phyloP scores from a whole-genome alignment of 1,284 basidiomycete genomes.

The Apiotrichum gracile region DNA sequence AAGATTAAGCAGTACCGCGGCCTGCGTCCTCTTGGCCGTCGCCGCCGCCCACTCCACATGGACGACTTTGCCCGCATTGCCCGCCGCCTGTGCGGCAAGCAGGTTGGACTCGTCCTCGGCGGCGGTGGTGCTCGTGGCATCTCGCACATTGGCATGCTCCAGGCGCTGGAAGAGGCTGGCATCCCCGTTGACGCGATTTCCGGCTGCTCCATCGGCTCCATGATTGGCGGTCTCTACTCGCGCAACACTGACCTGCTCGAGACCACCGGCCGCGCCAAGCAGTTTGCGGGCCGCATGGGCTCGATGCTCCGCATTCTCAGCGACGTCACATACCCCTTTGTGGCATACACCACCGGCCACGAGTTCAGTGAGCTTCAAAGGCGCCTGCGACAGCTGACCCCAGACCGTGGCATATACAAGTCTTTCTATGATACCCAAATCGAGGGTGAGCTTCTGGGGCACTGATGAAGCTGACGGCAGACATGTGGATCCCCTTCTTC shows the following conservation, averaged over 20 bases:
- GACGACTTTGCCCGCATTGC: constrained; percentile 93
- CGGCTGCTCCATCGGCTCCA: constrained; percentile 81
- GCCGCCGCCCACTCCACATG: constrained; percentile 69
- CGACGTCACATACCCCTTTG: constrained; percentile 93
- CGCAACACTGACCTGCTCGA: constrained; percentile 86
- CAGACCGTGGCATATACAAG: constrained; percentile 46
- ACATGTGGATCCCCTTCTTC: constrained; percentile 99
- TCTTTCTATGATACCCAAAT: constrained; percentile 88
- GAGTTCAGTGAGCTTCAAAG: constrained; percentile 58
- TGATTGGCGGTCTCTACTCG: constrained; percentile 95
- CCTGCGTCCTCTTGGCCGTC: constrained; percentile 59
- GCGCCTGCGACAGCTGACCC: constrained; percentile 9
- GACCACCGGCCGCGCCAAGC: constrained; percentile 65
- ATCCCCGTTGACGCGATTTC: constrained; percentile 91
- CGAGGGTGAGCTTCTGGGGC: constrained; percentile 51
- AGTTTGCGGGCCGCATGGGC: constrained; percentile 76
- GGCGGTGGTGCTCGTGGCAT: constrained; percentile 94
- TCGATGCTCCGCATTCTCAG: constrained; percentile 92
- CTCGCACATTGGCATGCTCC: constrained; percentile 83
- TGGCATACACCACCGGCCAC: constrained; percentile 96
- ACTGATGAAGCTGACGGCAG: constrained; percentile 41
- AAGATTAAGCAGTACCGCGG: constrained; percentile 82
- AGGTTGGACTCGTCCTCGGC: constrained; percentile 88
- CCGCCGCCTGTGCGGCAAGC: constrained; percentile 82
- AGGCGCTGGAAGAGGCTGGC: constrained; percentile 82